These are phyloP conservation scores for Pleurotus salmoneostramineus DNA, from an alignment of 768 basidiomycete genomes.

Conservation along the genomic window DNA sequence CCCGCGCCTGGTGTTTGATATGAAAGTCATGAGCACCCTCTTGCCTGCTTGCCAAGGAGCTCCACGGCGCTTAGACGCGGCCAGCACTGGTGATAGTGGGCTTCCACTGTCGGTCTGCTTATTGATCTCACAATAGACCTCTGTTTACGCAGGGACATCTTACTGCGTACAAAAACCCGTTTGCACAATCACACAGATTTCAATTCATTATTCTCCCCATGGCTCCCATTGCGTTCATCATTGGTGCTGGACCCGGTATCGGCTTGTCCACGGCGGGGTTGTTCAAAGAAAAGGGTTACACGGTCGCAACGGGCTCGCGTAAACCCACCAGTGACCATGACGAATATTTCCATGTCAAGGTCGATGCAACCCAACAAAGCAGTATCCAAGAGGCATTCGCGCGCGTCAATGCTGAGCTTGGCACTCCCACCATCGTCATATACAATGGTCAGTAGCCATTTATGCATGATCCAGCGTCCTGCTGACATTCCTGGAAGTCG, in stretches of 20 bases:
- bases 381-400: slow-evolving; percentile 33
- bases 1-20: no score
- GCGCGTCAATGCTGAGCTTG: slow-evolving; percentile 30
- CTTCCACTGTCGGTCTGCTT: no score
- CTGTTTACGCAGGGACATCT: no score
- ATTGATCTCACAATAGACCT: no score
- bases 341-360: slow-evolving; percentile 26
- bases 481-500: slow-evolving; percentile 1
- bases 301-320: slow-evolving; percentile 24
- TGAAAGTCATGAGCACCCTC: no score
- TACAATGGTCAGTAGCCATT: slow-evolving; percentile 33
- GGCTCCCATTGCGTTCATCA: slow-evolving; percentile 24
- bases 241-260: slow-evolving; percentile 23
- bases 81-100: no score
- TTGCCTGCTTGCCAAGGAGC: no score
- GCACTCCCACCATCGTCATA: slow-evolving; percentile 39
- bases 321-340: slow-evolving; percentile 15
- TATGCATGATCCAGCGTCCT: not conserved
- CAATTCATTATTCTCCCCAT: not conserved
- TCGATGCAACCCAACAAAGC: slow-evolving; percentile 29
- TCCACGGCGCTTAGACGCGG: no score
- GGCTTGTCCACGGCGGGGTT: slow-evolving; percentile 20
- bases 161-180: no score
- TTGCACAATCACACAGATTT: no score
- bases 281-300: slow-evolving; percentile 23